Base-by-base conservation (phyloP, 1,284 basidiomycete species). In the Trichosporon inkin region DNA sequence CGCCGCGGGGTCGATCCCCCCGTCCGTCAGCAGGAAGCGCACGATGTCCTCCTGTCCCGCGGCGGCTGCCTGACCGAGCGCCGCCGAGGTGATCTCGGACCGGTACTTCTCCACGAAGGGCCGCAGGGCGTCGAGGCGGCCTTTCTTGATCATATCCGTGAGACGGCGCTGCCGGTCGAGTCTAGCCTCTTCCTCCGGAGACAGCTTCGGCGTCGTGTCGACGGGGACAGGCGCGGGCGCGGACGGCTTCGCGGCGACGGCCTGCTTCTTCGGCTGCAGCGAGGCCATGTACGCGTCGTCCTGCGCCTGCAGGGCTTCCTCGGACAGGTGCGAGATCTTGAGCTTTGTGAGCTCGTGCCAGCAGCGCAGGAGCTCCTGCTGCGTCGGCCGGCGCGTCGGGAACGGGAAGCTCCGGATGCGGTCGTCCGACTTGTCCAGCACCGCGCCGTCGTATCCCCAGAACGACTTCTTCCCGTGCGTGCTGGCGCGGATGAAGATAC, bases 311-410 rank as follows among this genome's bases (percentile, higher is more conserved):
- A 99, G 85, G 2, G 86, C 88, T 11, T 90, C 89, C 69, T 92
- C 88, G 0, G 91, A 90, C 32, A 94, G 81, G 70, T 92, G 89
- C 2, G 93, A 88, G 2, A 89, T 79, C 78, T 95, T 97, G 71
- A 89, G 87, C 39, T 86, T 84, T 0, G 88, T 88, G 34, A 99
- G 83, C 75, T 99, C 95, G 58, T 86, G 80, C 62, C 97, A 87
- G 72, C 92, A 94, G 13, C 96, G 87, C 10, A 85, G 71, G 24
- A 97, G 84, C 75, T 99, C 96, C 20, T 90, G 85, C 80, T 94
- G 88, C 0, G 95, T 98, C 86, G 93, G 92, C 66, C 93, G 83
- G 32, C 92, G 86, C 2, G 93, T 97, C 6, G 92, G 92, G 78
- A 97, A 97, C 0, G 92, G 92, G 76, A 95, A 95, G 0, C 86